Base-by-base conservation (phyloP, 1,284 basidiomycete species). In the Testicularia cyperi region DNA sequence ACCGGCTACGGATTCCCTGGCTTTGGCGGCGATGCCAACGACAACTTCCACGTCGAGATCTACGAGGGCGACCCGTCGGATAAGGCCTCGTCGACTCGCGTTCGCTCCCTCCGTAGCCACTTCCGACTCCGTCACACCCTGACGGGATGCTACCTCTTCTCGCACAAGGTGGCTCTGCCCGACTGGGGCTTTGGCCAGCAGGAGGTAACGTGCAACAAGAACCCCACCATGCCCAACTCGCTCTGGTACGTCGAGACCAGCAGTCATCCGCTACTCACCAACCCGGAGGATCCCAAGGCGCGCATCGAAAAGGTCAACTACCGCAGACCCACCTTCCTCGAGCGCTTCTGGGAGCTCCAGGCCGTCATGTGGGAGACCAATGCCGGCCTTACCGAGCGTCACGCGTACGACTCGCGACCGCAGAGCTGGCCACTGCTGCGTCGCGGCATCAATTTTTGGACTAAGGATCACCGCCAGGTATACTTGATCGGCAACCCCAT, bases 281-380 rank as follows among this genome's bases (percentile, higher is more conserved):
- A 29, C 3, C 38, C 42, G 9, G 34, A 35, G 6, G 48, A 54
- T 48, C 19, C 60, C 44, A 40, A 51, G 16, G 18, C 38, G 29
- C 37, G n/a, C 1, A 25, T 37, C 2, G 44, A 62, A 18, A 44
- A 45, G 44, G 48, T 69, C 36, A 77, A 98, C 95, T 96, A 95
- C 76, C 82, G 83, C 52, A 80, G 84, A 20, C 91, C 94, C 4
- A 84, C 86, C 4, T 98, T 98, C 81, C 79, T 95, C 26, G 71
- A 82, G 63, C 96, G 96, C 78, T 97, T 98, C 80, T 81, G 82
- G 72, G 94, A 98, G 75, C 80, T 98, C 25, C 91, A 98, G 73
- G 81, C 83, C 62, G 92, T 94, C 49, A 98, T 98, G 94, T 97
- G 92, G 91, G 85, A 83, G n/a, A 97, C 92, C 18, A 99, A 98